Base-by-base conservation (phyloP, 306 rosid species). In the Prosopis cineraria region DNA sequence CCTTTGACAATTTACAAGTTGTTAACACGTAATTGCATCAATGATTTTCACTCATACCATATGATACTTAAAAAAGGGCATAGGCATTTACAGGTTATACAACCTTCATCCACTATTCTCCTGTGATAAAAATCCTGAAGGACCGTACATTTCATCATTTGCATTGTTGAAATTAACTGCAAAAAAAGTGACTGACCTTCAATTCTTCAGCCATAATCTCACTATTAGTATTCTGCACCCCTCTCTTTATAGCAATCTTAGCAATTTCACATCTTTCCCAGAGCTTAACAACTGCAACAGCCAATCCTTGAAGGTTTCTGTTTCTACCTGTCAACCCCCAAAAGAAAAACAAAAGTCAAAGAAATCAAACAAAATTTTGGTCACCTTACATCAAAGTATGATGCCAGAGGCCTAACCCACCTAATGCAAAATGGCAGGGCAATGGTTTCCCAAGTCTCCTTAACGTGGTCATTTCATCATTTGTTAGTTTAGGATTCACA, bases 241-340 rank as follows among this genome's bases (percentile, higher is more conserved):
- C 98, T 89, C 97, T 90, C 79, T 94, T 94, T 73, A 94, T 78
- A 83, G 98, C 97, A 84, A 92, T 81, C 79, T 94, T 94, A 68
- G 90, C 97, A 48, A 94, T 90, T 83, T 94, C 98, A 75, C 97
- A 92, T 84, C 88, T 92, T 84, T 94, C 95, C 98, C 98, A 94
- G 37, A 94, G 88, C 87, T 87, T 92, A 76, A 87, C 84, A 75
- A 92, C 87, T 60, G 93, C 91, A 79, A 90, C 75, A 43, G 97
- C 98, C 76, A 94, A 72, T 78, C 98, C 98, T 75, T 94, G 98
- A 84, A 78, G 97, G 58, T 88, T 94, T 75, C 86, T 84, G 65
- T 90, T 90, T 81, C 98, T 86, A 43, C 97, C 98, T 92, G 90
- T 75, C 27, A 53, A 43, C 70, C 70, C 71, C 65, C 65, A 58